Percentiles rank a stretch among this genome's conserved stretches.
Conservation (phyloP, 2,329 filamentous ascomycete genomes). For the Claviceps lovelessii region DNA sequence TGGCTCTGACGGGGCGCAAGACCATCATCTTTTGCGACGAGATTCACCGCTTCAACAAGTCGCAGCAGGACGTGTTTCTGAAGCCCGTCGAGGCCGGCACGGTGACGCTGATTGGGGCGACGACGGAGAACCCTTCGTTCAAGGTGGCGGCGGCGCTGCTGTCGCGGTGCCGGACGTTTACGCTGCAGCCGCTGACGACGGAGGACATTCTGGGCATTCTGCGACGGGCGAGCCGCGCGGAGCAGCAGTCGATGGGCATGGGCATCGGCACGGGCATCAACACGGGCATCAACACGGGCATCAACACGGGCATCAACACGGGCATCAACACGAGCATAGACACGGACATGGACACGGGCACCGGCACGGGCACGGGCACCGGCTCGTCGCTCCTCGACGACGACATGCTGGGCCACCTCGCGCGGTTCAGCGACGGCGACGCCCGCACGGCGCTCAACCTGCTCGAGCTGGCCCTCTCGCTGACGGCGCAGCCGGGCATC, state of each 20-base stretch:
- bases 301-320: no score
- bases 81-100: slow-evolving; percentile 83
- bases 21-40: slow-evolving; percentile 98
- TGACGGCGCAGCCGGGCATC: slow-evolving; percentile 42
- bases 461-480: slow-evolving; percentile 72
- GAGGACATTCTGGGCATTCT: slow-evolving; percentile 63
- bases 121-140: slow-evolving; percentile 93
- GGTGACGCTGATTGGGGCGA: slow-evolving; percentile 85
- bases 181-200: slow-evolving; percentile 58
- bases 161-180: slow-evolving; percentile 83
- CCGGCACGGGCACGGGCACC: not conserved
- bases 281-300: no score
- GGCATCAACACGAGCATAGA: no score
- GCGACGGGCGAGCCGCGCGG: slow-evolving; percentile 53
- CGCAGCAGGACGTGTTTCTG: slow-evolving; percentile 89
- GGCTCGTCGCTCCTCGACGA: slow-evolving; percentile 52
- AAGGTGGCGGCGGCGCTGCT: slow-evolving; percentile 79
- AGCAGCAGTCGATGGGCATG: slow-evolving; percentile 18
- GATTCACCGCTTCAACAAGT: slow-evolving; percentile 82
- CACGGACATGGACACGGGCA: no score
- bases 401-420: slow-evolving; percentile 66
- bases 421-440: slow-evolving; percentile 80
- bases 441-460: slow-evolving; percentile 86
- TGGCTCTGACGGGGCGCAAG: slow-evolving; percentile 67
- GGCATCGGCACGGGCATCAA: no score